These are phyloP conservation scores for Linum tenue DNA, from an alignment of 345 rosid species.

Conservation along the genomic window DNA sequence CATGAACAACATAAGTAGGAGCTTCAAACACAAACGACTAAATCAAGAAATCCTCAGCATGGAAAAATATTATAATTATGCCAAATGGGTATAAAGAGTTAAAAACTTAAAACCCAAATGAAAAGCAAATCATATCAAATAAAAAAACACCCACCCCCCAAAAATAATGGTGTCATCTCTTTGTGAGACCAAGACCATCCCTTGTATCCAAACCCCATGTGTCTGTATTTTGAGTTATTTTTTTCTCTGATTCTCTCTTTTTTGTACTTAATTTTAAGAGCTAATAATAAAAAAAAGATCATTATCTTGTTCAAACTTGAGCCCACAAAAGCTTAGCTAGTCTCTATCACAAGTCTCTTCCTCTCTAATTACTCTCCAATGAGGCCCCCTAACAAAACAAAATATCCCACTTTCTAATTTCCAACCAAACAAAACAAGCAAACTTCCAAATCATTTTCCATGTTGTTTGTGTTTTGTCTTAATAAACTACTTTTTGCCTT, in stretches of 20 bases:
- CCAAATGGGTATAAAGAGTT: neutral
- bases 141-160: constrained; percentile 13
- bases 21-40: neutral
- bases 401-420: neutral
- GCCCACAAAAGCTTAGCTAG: neutral
- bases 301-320: neutral
- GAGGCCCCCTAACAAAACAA: neutral
- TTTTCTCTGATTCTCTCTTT: neutral
- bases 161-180: constrained; percentile 40
- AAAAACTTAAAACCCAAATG: neutral
- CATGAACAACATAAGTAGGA: constrained; percentile 1
- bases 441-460: neutral
- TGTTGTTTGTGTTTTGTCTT: neutral
- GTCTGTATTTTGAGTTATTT: constrained; percentile 1
- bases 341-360: constrained; percentile 6
- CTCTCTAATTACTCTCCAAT: neutral
- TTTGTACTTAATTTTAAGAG: neutral
- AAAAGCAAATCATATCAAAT: constrained; percentile 23
- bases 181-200: constrained; percentile 38
- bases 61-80: neutral
- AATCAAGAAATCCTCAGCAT: neutral
- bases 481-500: neutral
- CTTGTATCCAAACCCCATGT: constrained; percentile 18
- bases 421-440: neutral
- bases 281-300: neutral